Evolutionary conservation across 2,329 filamentous ascomycete genomes (phyloP), one percentile per base, ranked within the genome.

Genomic region (Fusarium sororula): DNA sequence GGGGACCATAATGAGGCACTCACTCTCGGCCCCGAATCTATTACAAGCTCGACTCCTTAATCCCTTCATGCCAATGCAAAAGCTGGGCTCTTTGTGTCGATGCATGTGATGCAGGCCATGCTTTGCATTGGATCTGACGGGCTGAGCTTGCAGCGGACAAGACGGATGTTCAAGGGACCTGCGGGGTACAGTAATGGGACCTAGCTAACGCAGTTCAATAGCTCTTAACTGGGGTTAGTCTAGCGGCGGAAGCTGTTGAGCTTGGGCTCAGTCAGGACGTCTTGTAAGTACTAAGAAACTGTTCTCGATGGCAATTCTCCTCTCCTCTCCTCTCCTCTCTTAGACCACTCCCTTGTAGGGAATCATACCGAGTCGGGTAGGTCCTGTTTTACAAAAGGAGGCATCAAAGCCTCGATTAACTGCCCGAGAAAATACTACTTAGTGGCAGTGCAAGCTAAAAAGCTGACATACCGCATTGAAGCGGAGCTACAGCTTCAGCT

Each of bases 81-180:
- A 22, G 20, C 18, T 61, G n/a, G 26, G 35, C 45, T 61, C 35
- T 41, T 55, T 72, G 7, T n/a, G 42, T 63, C 39, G 51, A 64
- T 69, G 65, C 66, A 69, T 69, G 42, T 64, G 65, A 64, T 69
- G 30, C 44, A 45, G 37, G 28, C 39, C 54, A 53, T 42, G 20
- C 30, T 53, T 61, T 38, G 28, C 48, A 51, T 54, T 30, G 51
- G 35, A 55, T 55, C 51, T 41, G 24, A 41, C 20, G 42, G 63
- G 54, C 53, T 60, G 65, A 45, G 44, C 62, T 35, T 37, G 22
- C 35, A 28, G 35, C 20, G n/a, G 22, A 38, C 56, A 50, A 51
- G 35, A 57, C 56, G 39, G 28, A 57, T 45, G 35, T 72, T 44
- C 37, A 68, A 44, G 70, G 70, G 66, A 73, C 70, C 56, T 73